A percentile compares a stretch with the other conserved stretches of the same genome.
These are phyloP conservation scores for Exophiala xenobiotica DNA, from an alignment of 2,329 filamentous ascomycete genomes.

Conservation along the genomic window DNA sequence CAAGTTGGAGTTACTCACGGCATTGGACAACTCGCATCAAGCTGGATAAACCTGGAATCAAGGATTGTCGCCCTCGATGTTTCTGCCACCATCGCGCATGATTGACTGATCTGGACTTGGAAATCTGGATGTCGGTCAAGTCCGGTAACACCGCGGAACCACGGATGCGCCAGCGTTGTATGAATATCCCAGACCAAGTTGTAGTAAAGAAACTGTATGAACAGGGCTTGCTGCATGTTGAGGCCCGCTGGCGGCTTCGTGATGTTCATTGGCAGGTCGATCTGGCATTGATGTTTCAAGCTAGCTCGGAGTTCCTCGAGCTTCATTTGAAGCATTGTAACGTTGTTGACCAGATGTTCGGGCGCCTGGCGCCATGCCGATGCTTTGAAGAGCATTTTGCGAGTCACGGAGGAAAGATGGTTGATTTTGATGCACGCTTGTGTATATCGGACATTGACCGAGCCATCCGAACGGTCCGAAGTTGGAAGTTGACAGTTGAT, in stretches of 20 bases:
- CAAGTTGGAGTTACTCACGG: slow-evolving; percentile 3
- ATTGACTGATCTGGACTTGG: not conserved
- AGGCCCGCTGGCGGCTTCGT: not conserved
- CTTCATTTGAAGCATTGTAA: not conserved
- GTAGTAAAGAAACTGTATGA: slow-evolving; percentile 6
- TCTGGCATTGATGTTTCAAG: not conserved
- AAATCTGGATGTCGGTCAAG: not conserved
- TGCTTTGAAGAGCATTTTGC: slow-evolving; percentile 2
- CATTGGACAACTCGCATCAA: slow-evolving; percentile 4
- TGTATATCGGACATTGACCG: slow-evolving; percentile 1
- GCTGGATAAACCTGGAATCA: slow-evolving; percentile 8
- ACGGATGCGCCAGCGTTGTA: slow-evolving; percentile 6
- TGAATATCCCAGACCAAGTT: not conserved
- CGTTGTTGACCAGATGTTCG: not conserved
- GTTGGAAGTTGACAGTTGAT: slow-evolving; percentile 7
- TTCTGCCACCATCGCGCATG: not conserved
- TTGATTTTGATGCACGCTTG: slow-evolving; percentile 3
- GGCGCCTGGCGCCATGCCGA: slow-evolving; percentile 1
- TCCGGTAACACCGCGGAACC: not conserved
- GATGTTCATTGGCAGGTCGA: not conserved
- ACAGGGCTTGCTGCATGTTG: not conserved
- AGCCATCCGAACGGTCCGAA: not conserved
- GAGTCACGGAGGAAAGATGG: slow-evolving; percentile 1
- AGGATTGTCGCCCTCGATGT: not conserved
- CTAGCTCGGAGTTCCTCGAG: slow-evolving; percentile 1